Base-by-base conservation (phyloP, 2,329 filamentous ascomycete species). In the Torrubiella hemipterigena region DNA sequence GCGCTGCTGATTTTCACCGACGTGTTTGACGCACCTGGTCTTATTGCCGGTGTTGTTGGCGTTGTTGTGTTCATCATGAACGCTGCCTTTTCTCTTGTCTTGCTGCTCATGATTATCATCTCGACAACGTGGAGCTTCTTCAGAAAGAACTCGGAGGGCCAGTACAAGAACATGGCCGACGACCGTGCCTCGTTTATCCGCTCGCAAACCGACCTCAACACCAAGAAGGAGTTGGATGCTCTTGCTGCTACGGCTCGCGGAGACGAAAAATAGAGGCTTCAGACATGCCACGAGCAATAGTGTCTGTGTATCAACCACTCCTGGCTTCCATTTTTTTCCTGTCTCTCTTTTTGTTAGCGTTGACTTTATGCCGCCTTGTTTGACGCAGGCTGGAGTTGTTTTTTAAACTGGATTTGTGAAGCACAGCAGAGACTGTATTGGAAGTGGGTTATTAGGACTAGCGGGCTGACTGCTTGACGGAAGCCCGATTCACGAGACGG, bases 121-220 rank as follows among this genome's bases (percentile, higher is more conserved):
- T 57, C 84, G n/a, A 61, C 59, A 14, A 48, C 51, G 5, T 46
- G 89, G 42, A 81, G 84, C 28, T 76, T 95, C 49, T 74, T 85
- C 52, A 83, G 84, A 38, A 93, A 93, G 70, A 93, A 95, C 59
- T 89, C 89, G 15, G 89, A 96, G 52, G 84, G 81, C 25, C 79
- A 87, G 38, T 96, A 96, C 59, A 85, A 94, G 57, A 86, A 85
- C 47, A 95, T 96, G 87, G 81, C 81, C 33, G 89, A 96, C 48
- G 89, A 96, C 56, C 80, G 89, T 46, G 85, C 84, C 31, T 95
- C 87, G 8, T 95, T 96, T 61, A 94, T 95, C 76, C 95, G 95
- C 65, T 94, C 86, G 11, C 82, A 91, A 55, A 82, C 82, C 5
- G 79, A 89, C 48, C 65, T 94, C 32, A 73, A 58, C 27, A 61